Base-by-base conservation (phyloP, 805 yeast genomes). In the Candida golubevii region DNA sequence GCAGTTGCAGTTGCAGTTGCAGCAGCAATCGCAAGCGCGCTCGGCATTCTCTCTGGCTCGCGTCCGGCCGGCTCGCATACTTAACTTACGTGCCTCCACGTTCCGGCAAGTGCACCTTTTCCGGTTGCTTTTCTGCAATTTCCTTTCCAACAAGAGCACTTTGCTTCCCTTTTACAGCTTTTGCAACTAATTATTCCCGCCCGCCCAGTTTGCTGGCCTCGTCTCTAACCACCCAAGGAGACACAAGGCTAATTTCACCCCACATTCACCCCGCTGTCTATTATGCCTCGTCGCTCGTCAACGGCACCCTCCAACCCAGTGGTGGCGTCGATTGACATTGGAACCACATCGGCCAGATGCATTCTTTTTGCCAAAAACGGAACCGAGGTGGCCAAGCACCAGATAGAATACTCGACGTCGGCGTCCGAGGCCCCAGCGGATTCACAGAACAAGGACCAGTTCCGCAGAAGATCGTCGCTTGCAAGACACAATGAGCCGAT, bases 271-370 rank as follows among this genome's bases (percentile, higher is more conserved):
- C 23, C 23, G 23, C 23, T 18, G 23, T 5, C 23, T 18, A 31
- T 7, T 12, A 71, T 71, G 76, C 67, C 69, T 23, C 74, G 76
- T 49, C 71, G 76, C 53, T 59, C 65, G 35, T 62, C 69, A 42
- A 65, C 61, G 43, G 72, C 74, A 8, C 75, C 75, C 5, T 54
- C 62, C 42, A 56, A 59, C 35, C 72, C 75, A 4, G 61, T 71
- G 15, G 62, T 87, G 39, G 89, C 87, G 12, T 79, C 95, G 44
- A 81, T 88, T 35, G 97, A 88, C 63, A 87, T 83, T 38, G 97
- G 97, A 33, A 89, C 97, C 26, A 89, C 96, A 1, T 86, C 96
- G 15, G 86, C 96, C 18, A 76, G 98, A 56, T 90, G 86, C 35
- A 90, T 90, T 47, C 73, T 88, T 39, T 91, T 90, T 68, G 72